phyloP scores from a whole-genome alignment of 2,329 filamentous ascomycete species.

The Penicillium sp. region DNA sequence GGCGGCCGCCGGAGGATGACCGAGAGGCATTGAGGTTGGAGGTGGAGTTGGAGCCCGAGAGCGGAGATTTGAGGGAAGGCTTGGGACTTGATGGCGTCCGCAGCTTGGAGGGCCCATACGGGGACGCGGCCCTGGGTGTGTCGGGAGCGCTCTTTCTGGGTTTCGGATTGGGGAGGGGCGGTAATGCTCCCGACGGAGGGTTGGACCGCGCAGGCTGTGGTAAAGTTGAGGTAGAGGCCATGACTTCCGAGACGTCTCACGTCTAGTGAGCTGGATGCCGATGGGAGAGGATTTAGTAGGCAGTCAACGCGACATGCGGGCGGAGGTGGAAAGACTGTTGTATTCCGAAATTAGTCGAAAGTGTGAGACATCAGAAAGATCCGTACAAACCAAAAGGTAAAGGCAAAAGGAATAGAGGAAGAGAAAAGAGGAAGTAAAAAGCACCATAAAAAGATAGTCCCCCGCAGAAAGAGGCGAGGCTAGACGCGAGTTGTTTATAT shows the following conservation, averaged over 20 bases:
- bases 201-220: slow-evolving; percentile 67
- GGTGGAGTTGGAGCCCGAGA: slow-evolving; percentile 49
- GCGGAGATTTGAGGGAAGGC: slow-evolving; percentile 54
- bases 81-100: slow-evolving; percentile 62
- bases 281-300: neutral
- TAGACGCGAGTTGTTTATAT: neutral
- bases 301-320: slow-evolving; percentile 14
- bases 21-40: slow-evolving; percentile 60
- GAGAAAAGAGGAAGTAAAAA: neutral
- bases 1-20: slow-evolving; percentile 58
- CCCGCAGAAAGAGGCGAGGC: slow-evolving; percentile 4
- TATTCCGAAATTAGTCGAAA: neutral
- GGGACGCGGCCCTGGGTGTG: slow-evolving; percentile 46
- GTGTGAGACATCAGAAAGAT: neutral
- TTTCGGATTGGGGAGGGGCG: slow-evolving; percentile 73
- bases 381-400: neutral
- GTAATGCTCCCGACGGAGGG: slow-evolving; percentile 71
- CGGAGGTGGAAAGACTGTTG: neutral
- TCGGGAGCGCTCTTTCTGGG: slow-evolving; percentile 66
- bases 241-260: slow-evolving; percentile 11
- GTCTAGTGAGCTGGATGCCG: neutral
- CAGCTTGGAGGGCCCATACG: slow-evolving; percentile 53
- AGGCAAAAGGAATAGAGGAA: neutral
- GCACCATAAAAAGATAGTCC: neutral
- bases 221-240: slow-evolving; percentile 57